Percentiles rank a stretch among this genome's conserved stretches.
Conservation (phyloP, 208 protist genomes). For the Kentomonas sorsogonicus region DNA sequence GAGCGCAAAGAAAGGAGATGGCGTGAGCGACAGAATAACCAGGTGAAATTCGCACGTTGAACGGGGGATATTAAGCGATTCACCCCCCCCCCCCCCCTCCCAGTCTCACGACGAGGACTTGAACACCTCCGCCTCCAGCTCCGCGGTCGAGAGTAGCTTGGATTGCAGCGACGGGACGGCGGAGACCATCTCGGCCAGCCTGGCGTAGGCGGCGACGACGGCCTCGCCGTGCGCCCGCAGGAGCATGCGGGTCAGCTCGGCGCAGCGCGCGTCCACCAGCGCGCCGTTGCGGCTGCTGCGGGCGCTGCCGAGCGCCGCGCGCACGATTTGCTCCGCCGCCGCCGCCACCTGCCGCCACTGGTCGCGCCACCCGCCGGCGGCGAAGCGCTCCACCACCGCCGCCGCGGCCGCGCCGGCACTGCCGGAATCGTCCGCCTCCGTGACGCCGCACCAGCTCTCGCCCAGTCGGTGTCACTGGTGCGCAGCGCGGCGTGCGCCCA, state of each 20-base stretch:
- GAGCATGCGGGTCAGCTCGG: no score
- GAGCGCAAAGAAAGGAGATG: no score
- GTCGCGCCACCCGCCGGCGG: constrained; percentile 29
- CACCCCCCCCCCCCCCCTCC: no score
- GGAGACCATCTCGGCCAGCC: neutral
- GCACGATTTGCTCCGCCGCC: constrained; percentile 13
- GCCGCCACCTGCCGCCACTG: constrained; percentile 29
- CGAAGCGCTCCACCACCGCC: constrained; percentile 18
- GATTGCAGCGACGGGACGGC: constrained; percentile 13
- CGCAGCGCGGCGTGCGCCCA: constrained; percentile 38
- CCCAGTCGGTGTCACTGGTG: constrained; percentile 14
- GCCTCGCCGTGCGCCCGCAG: no score
- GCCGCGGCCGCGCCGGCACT: constrained; percentile 21
- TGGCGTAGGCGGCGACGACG: no score
- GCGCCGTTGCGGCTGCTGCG: neutral
- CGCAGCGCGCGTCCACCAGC: no score
- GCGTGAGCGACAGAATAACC: no score
- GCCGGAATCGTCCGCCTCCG: neutral
- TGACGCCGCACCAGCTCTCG: neutral
- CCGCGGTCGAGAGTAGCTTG: constrained; percentile 20
- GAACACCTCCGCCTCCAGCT: no score
- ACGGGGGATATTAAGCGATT: no score
- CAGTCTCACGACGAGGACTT: no score
- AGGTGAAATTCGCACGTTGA: no score
- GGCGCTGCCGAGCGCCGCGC: constrained; percentile 14